Base-by-base conservation (phyloP, 1,139 yeast genomes). In the Kodamaea plutei region DNA sequence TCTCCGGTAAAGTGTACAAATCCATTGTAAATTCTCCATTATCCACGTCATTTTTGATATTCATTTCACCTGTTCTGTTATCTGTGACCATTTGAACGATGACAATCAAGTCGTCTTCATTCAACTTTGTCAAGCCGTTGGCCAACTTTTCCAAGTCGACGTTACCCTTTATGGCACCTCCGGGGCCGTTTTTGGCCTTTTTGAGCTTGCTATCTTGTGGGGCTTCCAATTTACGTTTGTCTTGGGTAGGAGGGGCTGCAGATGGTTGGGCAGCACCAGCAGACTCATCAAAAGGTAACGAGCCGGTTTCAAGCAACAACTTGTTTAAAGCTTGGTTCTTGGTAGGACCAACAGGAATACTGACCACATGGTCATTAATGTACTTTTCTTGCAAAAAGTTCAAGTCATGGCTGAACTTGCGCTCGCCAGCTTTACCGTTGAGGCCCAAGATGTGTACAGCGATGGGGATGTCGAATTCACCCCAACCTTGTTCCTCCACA, bases 1-100 rank as follows among this genome's bases (percentile, higher is more conserved):
- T 79, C 55, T 89, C 97, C 13, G 98, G 98, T 47, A 91, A 70
- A 25, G 97, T 89, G 58, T 79, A 89, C 48, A 91, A 71, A 61
- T 91, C 98, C 84, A 91, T 87, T 37, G 95, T 89, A 58, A 91
- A 91, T 64, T 91, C 98, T 30, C 98, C 98, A 50, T 87, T 93
- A 42, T 89, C 97, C 31, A 85, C 89, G 54, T 91, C 96, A 59
- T 91, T 91, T 56, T 89, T 88, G 50, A 91, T 84, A 59, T 84
- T 88, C 96, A 91, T 91, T 36, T 91, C 97, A 29, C 85, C 80
- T 11, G 97, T 88, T 58, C 87, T 79, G 61, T 91, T 91, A 58
- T 91, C 97, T 33, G 95, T 88, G 22, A 91, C 94, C 96, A 91
- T 89, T 60, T 91, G 97, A 33, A 91, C 97, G 31, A 91, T 93